These are phyloP conservation scores for Mollisiaceae sp. DNA, from an alignment of 2,329 filamentous ascomycete genomes.

Conservation along the genomic window DNA sequence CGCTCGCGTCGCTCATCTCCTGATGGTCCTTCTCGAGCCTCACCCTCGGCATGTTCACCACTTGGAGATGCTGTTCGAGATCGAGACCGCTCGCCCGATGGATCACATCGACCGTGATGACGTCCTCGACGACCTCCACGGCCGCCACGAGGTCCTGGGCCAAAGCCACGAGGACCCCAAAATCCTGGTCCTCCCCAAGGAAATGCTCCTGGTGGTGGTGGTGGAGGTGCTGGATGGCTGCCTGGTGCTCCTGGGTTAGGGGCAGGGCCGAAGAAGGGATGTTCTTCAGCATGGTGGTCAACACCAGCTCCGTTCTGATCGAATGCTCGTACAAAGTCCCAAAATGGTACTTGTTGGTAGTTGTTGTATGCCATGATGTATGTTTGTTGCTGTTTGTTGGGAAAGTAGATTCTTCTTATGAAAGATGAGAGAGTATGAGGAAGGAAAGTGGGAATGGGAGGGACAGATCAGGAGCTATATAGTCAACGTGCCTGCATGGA, in stretches of 20 bases:
- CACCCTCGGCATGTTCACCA: slow-evolving; percentile 18
- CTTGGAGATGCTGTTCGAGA: slow-evolving; percentile 26
- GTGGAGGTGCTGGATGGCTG: slow-evolving; percentile 21
- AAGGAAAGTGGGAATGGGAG: slow-evolving; percentile 17
- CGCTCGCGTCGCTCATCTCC: slow-evolving; percentile 7
- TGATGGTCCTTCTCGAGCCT: slow-evolving; percentile 19
- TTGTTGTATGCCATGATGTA: slow-evolving; percentile 41
- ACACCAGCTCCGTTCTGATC: slow-evolving; percentile 38
- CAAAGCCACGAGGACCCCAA: slow-evolving; percentile 26
- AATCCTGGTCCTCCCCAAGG: slow-evolving; percentile 30
- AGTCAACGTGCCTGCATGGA: slow-evolving; percentile 16
- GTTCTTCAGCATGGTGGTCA: slow-evolving; percentile 35
- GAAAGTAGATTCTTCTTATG: slow-evolving; percentile 25
- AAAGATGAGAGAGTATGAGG: slow-evolving; percentile 26
- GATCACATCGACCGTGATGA: slow-evolving; percentile 29
- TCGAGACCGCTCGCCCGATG: slow-evolving; percentile 14
- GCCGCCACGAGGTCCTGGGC: slow-evolving; percentile 29
- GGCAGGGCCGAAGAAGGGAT: slow-evolving; percentile 22
- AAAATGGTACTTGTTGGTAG: slow-evolving; percentile 39
- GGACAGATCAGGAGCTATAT: slow-evolving; percentile 28
- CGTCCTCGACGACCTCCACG: slow-evolving; percentile 23
- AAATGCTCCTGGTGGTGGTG: slow-evolving; percentile 30
- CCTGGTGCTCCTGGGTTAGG: slow-evolving; percentile 20
- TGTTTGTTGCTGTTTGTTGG: slow-evolving; percentile 25
- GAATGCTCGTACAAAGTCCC: slow-evolving; percentile 39